phyloP scores from a whole-genome alignment of 495 filamentous ascomycete species.

The Tuber melanosporum region DNA sequence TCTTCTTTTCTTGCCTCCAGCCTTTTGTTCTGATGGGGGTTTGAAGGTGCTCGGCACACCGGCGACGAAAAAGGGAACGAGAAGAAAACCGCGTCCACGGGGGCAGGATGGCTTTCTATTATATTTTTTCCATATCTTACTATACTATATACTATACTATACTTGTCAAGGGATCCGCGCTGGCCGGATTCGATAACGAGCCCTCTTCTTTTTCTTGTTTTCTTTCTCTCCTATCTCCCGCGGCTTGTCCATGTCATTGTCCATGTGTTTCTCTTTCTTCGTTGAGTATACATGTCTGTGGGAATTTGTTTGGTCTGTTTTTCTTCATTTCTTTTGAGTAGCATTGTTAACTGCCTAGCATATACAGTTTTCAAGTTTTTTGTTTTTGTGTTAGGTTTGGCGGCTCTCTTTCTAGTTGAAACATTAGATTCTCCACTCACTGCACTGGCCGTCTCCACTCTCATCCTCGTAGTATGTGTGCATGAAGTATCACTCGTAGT shows the following conservation, averaged over 20 bases:
- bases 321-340: background rate
- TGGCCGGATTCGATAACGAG: background rate
- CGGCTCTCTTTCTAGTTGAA: background rate
- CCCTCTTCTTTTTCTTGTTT: background rate
- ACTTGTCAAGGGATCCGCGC: background rate
- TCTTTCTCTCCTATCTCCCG: background rate
- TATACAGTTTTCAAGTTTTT: background rate
- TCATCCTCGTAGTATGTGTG: background rate
- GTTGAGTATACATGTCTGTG: background rate
- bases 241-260: background rate
- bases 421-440: background rate
- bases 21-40: background rate
- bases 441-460: background rate
- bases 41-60: background rate
- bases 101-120: background rate
- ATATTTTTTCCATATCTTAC: background rate
- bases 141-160: background rate
- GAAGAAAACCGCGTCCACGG: background rate
- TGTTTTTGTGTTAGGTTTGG: background rate
- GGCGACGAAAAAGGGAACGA: background rate
- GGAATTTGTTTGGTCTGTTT: background rate
- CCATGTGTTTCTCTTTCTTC: background rate
- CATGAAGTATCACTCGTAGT: background rate
- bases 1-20: background rate
- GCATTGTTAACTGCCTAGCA: background rate